These are phyloP conservation scores for Pluteus cervinus DNA, from an alignment of 768 basidiomycete species.

Conservation along the genomic window DNA sequence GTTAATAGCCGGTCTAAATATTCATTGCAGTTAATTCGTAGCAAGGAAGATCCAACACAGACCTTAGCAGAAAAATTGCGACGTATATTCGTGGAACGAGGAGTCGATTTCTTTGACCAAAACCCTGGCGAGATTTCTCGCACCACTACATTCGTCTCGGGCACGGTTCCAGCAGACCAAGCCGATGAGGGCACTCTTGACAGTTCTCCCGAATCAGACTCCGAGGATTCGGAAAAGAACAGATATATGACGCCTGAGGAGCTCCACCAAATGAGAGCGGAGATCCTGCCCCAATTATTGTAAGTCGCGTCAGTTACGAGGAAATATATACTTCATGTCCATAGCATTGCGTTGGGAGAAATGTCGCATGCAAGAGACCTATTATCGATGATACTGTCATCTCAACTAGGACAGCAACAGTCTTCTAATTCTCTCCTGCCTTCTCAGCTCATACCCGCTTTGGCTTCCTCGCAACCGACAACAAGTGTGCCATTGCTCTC, in stretches of 20 bases:
- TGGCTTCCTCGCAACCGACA: too few species aligned
- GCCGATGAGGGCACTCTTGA: slow-evolving; percentile 5
- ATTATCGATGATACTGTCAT: slow-evolving; percentile 49
- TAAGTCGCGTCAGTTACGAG: slow-evolving; percentile 32
- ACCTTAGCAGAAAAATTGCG: slow-evolving; percentile 59
- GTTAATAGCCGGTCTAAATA: slow-evolving; percentile 10
- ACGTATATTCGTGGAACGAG: slow-evolving; percentile 70
- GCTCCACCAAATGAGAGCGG: slow-evolving; percentile 64
- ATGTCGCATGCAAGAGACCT: slow-evolving; percentile 74
- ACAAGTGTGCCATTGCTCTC: too few species aligned
- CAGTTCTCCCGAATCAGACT: too few species aligned
- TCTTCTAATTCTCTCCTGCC: too few species aligned
- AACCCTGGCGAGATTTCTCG: too few species aligned
- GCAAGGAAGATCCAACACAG: slow-evolving; percentile 50
- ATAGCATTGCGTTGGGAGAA: slow-evolving; percentile 71
- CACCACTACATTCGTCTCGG: slow-evolving; percentile 4
- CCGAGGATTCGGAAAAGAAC: slow-evolving; percentile 22
- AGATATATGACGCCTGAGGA: slow-evolving; percentile 70
- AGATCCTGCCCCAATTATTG: slow-evolving; percentile 68
- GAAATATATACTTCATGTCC: slow-evolving; percentile 7
- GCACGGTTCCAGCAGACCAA: slow-evolving; percentile 1
- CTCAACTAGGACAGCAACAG: slow-evolving; percentile 20
- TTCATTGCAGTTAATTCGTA: slow-evolving; percentile 18
- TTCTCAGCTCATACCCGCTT: too few species aligned
- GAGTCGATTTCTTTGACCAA: slow-evolving; percentile 68